Evolutionary conservation across 2,329 filamentous ascomycete genomes (phyloP).

Genomic region (Colletotrichum gloeosporioides): DNA sequence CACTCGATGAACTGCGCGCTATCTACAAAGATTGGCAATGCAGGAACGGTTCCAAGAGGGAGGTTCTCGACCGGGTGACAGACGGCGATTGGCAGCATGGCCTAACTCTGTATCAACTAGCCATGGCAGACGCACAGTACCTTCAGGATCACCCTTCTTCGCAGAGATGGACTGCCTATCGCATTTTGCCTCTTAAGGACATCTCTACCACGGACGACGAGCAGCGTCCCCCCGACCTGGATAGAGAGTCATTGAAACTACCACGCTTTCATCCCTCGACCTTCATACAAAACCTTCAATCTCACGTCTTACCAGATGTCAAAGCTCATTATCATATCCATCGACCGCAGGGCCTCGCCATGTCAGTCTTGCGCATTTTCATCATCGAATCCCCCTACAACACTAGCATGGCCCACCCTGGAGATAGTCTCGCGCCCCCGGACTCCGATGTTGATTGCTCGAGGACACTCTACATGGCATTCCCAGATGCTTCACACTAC

Average conservation of each 20-base stretch:
- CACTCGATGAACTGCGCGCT: slow-evolving; percentile 69
- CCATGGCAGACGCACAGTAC: slow-evolving; percentile 72
- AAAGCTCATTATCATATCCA: slow-evolving; percentile 86
- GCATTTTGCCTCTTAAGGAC: slow-evolving; percentile 57
- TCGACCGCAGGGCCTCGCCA: slow-evolving; percentile 69
- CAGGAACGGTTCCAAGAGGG: slow-evolving; percentile 65
- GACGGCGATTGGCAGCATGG: slow-evolving; percentile 74
- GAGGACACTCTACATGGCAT: slow-evolving; percentile 79
- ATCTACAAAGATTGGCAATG: slow-evolving; percentile 66
- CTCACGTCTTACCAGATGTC: slow-evolving; percentile 76
- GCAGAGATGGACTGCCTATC: slow-evolving; percentile 69
- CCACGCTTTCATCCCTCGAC: slow-evolving; percentile 82
- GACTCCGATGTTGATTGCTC: slow-evolving; percentile 64
- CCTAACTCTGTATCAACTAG: slow-evolving; percentile 68
- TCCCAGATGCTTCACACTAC: slow-evolving; percentile 80
- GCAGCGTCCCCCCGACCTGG: slow-evolving; percentile 34
- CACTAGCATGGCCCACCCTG: slow-evolving; percentile 54
- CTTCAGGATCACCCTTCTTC: slow-evolving; percentile 69
- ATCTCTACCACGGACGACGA: slow-evolving; percentile 44
- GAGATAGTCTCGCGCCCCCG: slow-evolving; percentile 28
- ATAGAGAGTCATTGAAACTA: slow-evolving; percentile 53
- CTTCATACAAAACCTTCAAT: slow-evolving; percentile 78
- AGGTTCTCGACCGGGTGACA: slow-evolving; percentile 67
- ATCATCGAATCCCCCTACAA: slow-evolving; percentile 80
- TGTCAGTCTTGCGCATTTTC: slow-evolving; percentile 79